Evolutionary conservation across 2,329 filamentous ascomycete genomes (phyloP).

Genomic region (Aspergillus pseudoviridinutans): DNA sequence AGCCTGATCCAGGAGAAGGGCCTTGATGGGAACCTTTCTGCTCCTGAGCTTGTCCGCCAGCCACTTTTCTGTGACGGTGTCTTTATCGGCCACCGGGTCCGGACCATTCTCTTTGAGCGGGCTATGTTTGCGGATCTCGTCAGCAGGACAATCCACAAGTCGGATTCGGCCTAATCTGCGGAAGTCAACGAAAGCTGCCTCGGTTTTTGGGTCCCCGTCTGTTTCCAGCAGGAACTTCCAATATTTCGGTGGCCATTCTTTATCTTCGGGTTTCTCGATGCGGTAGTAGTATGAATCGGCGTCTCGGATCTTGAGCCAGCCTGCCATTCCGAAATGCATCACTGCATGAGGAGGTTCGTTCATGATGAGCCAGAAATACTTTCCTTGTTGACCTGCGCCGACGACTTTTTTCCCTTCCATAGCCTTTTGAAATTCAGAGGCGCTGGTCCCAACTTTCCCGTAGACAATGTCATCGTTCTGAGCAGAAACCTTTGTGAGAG

Average conservation of each 20-base stretch:
- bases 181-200: slow-evolving; percentile 77
- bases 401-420: slow-evolving; percentile 70
- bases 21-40: slow-evolving; percentile 84
- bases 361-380: slow-evolving; percentile 93
- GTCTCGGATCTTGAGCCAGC: slow-evolving; percentile 85
- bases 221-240: slow-evolving; percentile 81
- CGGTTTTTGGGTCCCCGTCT: slow-evolving; percentile 56
- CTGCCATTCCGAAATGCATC: slow-evolving; percentile 75
- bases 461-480: slow-evolving; percentile 81
- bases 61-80: slow-evolving; percentile 72
- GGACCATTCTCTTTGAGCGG: slow-evolving; percentile 90
- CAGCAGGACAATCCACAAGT: slow-evolving; percentile 73
- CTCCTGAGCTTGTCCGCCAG: slow-evolving; percentile 65
- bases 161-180: slow-evolving; percentile 75
- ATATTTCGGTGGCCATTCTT: slow-evolving; percentile 81
- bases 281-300: slow-evolving; percentile 79
- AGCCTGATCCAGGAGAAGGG: slow-evolving; percentile 79
- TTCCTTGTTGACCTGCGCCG: slow-evolving; percentile 79
- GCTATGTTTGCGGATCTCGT: slow-evolving; percentile 68
- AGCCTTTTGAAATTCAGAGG: slow-evolving; percentile 67
- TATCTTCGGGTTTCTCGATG: slow-evolving; percentile 53
- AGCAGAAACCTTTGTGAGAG: slow-evolving; percentile 64
- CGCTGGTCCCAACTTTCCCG: slow-evolving; percentile 82
- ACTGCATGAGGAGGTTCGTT: slow-evolving; percentile 75
- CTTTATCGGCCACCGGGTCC: slow-evolving; percentile 80